Base-by-base conservation (phyloP, 257 asterid genomes). In the Knoxia roxburghii region DNA sequence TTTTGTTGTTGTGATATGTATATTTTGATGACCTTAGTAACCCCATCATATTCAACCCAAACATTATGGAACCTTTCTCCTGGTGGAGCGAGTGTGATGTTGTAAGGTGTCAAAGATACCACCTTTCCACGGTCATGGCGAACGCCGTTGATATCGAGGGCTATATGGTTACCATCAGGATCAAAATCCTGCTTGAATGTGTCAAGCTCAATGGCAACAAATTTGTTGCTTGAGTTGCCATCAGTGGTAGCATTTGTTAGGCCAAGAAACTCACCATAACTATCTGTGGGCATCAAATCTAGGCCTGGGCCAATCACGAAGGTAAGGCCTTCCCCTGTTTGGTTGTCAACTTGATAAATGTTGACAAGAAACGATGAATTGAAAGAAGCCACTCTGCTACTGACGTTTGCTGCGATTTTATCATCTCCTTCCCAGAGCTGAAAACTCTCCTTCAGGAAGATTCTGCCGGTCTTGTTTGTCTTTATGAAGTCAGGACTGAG, bases 141-240 rank as follows among this genome's bases (percentile, higher is more conserved):
- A 65, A 93, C 80, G 48, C 92, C 3, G 72, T 86, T 68, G 40
- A 85, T 51, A 73, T 93, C 72, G 45, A 93, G 75, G 2, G 95
- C 99, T 6, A 93, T 27, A 68, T 93, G 99, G 56, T 93, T 93
- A 40, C 21, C 78, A 75, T 93, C 99, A 9, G 87, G 90, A 46
- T 93, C 99, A 77, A 80, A 88, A 2, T 13, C 75, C 53, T 93
- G 97, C 71, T 81, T 82, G 67, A 45, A 50, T n/a, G 97, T 93
- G 69, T 93, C 97, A 63, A 93, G 77, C 86, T 90, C 99, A 2
- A 93, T 85, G 1, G 99, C 97, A 8, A 93, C 65, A 35, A 93
- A 17, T 53, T 77, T 39, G 79, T 93, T 90, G 10, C 37, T 10
- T 17, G 72, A 1, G 49, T 41, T 29, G 4, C 92, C 92, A 71